Conservation (phyloP, 805 yeast genomes). For the Teunomyces kruisii region DNA sequence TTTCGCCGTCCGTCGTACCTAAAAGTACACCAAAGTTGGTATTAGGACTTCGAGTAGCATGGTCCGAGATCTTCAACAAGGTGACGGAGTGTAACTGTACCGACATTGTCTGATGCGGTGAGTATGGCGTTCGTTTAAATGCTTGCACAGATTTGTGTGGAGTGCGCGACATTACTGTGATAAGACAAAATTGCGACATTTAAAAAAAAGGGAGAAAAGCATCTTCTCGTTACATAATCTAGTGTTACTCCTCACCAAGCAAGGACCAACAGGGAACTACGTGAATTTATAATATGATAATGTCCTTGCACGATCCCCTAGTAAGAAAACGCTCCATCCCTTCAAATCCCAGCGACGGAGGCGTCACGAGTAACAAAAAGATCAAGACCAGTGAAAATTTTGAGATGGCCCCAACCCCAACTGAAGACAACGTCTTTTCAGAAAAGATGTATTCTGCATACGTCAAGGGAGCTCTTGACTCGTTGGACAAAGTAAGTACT, state of each 20-base stretch:
- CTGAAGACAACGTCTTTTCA: conserved; percentile 22
- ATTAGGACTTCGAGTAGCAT: conserved; percentile 18
- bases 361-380: conserved; percentile 16
- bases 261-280: conserved; percentile 5
- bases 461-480: conserved; percentile 67
- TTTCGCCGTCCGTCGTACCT: conserved; percentile 17
- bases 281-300: conserved; percentile 24
- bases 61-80: conserved; percentile 32
- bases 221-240: conserved; percentile 8
- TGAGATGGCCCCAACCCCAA: conserved; percentile 7
- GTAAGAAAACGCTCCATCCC: conserved; percentile 29
- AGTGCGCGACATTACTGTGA: conserved; percentile 3
- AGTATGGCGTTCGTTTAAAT: not conserved
- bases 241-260: not conserved
- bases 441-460: conserved; percentile 44
- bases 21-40: conserved; percentile 28
- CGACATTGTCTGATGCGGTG: not conserved
- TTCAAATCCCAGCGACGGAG: conserved; percentile 10
- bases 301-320: conserved; percentile 39
- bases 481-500: conserved; percentile 55
- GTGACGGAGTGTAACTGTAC: conserved; percentile 22
- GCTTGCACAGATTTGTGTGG: not conserved
- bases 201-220: conserved; percentile 5
- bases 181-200: conserved; percentile 5
- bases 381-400: conserved; percentile 14